Evolutionary conservation across 2,329 filamentous ascomycete species (phyloP).

Genomic region (Fusarium goolgardi): DNA sequence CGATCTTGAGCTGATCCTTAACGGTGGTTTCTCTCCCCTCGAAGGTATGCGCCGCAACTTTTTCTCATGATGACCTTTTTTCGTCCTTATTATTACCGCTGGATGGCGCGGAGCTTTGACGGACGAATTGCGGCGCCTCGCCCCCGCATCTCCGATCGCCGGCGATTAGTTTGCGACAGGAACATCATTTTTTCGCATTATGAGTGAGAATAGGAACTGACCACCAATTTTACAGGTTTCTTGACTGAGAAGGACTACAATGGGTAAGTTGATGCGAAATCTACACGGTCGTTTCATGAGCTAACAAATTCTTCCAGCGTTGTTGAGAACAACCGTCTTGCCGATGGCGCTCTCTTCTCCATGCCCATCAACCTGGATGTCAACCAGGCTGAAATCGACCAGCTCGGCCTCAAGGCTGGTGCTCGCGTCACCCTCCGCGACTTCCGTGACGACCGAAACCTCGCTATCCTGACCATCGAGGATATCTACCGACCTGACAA

Average conservation of each 20-base stretch:
- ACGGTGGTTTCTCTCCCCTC: constrained; percentile 95
- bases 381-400: constrained; percentile 77
- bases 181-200: neutral
- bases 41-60: constrained; percentile 74
- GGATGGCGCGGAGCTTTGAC: constrained; percentile 32
- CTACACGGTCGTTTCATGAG: neutral
- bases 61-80: neutral
- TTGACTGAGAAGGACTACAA: constrained; percentile 98
- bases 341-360: constrained; percentile 89
- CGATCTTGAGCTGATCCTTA: constrained; percentile 96
- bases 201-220: constrained; percentile 26
- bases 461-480: constrained; percentile 94
- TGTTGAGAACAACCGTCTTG: constrained; percentile 86
- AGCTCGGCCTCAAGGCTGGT: constrained; percentile 80
- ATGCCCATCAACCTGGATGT: constrained; percentile 98
- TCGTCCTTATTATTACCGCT: constrained; percentile 2
- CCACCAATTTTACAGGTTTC: constrained; percentile 72
- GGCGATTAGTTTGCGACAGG: constrained; percentile 19
- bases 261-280: constrained; percentile 67
- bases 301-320: constrained; percentile 70
- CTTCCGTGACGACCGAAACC: constrained; percentile 93
- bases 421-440: constrained; percentile 89
- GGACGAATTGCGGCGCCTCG: constrained; percentile 29
- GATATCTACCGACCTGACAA: constrained; percentile 97
- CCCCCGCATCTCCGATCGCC: constrained; percentile 42